Base-by-base conservation (phyloP, 2,329 filamentous ascomycete genomes). In the Fusarium xylarioides region DNA sequence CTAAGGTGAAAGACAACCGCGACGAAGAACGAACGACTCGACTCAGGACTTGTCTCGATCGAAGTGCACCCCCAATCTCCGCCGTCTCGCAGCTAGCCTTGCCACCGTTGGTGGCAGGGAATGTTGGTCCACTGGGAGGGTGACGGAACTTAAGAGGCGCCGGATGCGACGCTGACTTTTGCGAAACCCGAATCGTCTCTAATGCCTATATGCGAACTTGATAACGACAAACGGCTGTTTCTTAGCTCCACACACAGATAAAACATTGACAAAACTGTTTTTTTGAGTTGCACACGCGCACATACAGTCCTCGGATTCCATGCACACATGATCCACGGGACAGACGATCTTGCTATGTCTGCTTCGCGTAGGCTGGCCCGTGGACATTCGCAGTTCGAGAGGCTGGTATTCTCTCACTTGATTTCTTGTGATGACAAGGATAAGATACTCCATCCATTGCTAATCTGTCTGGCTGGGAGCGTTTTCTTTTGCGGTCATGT, bases 201-300 rank as follows among this genome's bases (percentile, higher is more conserved):
- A 80, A 82, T 82, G 79, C 79, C 78, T 76, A 80, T 76, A 78
- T 80, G 80, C 80, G 79, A 81, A 80, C 79, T 80, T 79, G 76
- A 81, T 81, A 78, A 82, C 78, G 81, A 82, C 79, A 81, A 81
- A 82, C 78, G 80, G 80, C 80, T 82, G 79, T 82, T 82, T 83
- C 78, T 82, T 82, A 82, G 81, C 82, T 83, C 66, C 81, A 80
- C 78, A 81, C 81, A 80, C 78, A 81, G 78, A 82, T 82, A 79
- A 79, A 82, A 79, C 74, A 81, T 81, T 77, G 77, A 81, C 75
- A 74, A 76, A 72, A 77, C 75, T 70, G 63, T 72, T 78, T 74
- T 52, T 77, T 77, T 77, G 73, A 78, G 73, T 75, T 77, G 68
- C 65, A 76, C 71, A 59, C 32, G 32, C 54, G 34, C 54, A 34